Percentiles rank a stretch among this genome's conserved stretches.
phyloP scores from a whole-genome alignment of 805 yeast species.

The Hanseniaspora valbyensis region DNA sequence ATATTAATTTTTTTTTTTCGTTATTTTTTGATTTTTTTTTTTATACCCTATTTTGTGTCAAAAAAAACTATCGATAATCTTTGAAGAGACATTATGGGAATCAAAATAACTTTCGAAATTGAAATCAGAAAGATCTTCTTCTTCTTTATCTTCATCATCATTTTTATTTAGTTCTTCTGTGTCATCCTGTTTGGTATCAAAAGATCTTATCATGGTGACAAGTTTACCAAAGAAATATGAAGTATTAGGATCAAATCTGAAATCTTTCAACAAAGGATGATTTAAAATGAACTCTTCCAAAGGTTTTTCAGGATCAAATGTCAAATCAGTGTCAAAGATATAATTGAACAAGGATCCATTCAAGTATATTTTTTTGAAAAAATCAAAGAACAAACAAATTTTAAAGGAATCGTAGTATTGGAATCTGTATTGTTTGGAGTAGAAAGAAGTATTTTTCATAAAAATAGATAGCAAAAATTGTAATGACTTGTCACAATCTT shows the following conservation, averaged over 20 bases:
- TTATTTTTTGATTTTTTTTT: too few relatives aligned
- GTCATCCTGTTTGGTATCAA: background rate
- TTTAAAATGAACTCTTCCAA: background rate
- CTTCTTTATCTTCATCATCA: too few relatives aligned
- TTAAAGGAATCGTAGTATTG: constrained; percentile 10
- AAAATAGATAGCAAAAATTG: background rate
- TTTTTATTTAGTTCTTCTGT: too few relatives aligned
- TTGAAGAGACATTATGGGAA: too few relatives aligned
- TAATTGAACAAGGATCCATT: constrained; percentile 1
- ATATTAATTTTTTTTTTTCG: too few relatives aligned
- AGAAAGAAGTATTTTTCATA: background rate
- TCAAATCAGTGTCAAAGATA: constrained; percentile 1
- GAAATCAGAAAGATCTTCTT: too few relatives aligned
- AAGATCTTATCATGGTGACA: background rate
- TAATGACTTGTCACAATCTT: background rate
- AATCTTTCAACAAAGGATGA: background rate
- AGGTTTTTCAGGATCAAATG: background rate
- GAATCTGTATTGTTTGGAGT: constrained; percentile 5
- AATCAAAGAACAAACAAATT: constrained; percentile 10
- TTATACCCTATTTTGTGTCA: too few relatives aligned
- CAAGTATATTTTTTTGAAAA: background rate
- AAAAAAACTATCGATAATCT: too few relatives aligned
- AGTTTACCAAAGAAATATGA: background rate
- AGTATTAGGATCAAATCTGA: background rate
- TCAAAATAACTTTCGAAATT: too few relatives aligned